Conservation (phyloP, 352 stramenopile genomes). For the Thraustochytrium aureum region DNA sequence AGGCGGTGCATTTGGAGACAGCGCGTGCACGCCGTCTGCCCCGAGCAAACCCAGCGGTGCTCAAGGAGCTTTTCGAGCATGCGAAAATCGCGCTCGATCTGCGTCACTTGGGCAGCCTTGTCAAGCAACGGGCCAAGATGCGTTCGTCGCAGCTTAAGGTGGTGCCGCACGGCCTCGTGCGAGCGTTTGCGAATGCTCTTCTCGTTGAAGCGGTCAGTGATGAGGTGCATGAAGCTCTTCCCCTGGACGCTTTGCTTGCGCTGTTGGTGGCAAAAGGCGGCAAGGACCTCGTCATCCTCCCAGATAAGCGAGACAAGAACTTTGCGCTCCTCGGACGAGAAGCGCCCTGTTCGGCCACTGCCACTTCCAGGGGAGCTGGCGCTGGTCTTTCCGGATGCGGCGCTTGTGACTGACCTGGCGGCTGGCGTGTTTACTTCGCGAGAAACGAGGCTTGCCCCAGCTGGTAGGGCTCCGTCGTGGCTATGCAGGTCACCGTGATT, state of each 20-base stretch:
- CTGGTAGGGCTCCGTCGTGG: too few species aligned
- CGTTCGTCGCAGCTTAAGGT: slow-evolving; percentile 44
- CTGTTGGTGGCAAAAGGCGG: slow-evolving; percentile 51
- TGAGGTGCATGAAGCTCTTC: slow-evolving; percentile 55
- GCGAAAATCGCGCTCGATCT: slow-evolving; percentile 28
- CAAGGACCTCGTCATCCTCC: slow-evolving; percentile 42
- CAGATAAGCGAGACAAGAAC: slow-evolving; percentile 42
- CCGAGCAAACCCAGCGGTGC: slow-evolving; percentile 50
- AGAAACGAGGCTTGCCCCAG: too few species aligned
- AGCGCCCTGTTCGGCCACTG: slow-evolving; percentile 24
- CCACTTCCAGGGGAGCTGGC: too few species aligned
- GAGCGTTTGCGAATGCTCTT: slow-evolving; percentile 48
- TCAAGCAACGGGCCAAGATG: slow-evolving; percentile 43
- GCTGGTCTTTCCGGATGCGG: too few species aligned
- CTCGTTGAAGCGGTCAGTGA: slow-evolving; percentile 52
- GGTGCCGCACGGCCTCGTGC: slow-evolving; percentile 52
- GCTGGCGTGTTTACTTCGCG: too few species aligned
- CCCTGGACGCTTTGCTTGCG: slow-evolving; percentile 51
- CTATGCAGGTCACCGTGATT: too few species aligned
- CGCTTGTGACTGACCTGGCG: too few species aligned
- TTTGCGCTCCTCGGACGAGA: slow-evolving; percentile 22
- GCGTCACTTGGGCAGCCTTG: neutral
- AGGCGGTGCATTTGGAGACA: slow-evolving; percentile 53
- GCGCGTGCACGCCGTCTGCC: slow-evolving; percentile 26
- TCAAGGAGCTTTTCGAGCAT: slow-evolving; percentile 53